phyloP scores from a whole-genome alignment of 176 grass and related monocot genomes.

The Canna indica region DNA sequence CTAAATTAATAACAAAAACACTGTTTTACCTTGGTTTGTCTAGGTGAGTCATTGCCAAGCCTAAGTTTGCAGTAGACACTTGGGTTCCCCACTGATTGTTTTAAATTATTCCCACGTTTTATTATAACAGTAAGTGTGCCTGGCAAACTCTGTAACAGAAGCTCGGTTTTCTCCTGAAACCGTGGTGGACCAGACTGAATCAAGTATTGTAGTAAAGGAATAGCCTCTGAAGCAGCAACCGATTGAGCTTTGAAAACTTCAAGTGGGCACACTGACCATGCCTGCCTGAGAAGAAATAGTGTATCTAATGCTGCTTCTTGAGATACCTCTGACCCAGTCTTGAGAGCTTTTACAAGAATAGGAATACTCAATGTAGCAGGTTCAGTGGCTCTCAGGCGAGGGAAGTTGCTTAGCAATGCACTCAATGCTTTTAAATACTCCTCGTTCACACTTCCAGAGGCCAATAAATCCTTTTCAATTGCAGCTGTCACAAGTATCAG shows the following conservation, averaged over 20 bases:
- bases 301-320: slow-evolving; percentile 98
- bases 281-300: slow-evolving; percentile 93
- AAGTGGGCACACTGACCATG: slow-evolving; percentile 81
- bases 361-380: slow-evolving; percentile 91
- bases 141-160: slow-evolving; percentile 91
- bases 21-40: slow-evolving; percentile 71
- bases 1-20: background rate
- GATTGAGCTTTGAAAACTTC: slow-evolving; percentile 99
- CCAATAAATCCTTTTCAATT: slow-evolving; percentile 96
- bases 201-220: slow-evolving; percentile 95
- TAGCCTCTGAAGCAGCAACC: slow-evolving; percentile 87
- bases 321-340: slow-evolving; percentile 90
- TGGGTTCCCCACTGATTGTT: slow-evolving; percentile 92
- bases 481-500: slow-evolving; percentile 51
- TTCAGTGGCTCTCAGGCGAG: slow-evolving; percentile 89
- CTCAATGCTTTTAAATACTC: slow-evolving; percentile 98
- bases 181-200: slow-evolving; percentile 96
- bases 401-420: slow-evolving; percentile 86
- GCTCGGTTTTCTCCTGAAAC: slow-evolving; percentile 94
- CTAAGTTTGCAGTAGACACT: slow-evolving; percentile 97
- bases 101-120: slow-evolving; percentile 89
- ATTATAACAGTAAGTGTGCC: slow-evolving; percentile 94
- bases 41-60: slow-evolving; percentile 85
- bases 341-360: slow-evolving; percentile 87
- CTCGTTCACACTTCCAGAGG: slow-evolving; percentile 84